Base-by-base conservation (phyloP, 2,329 filamentous ascomycete species). In the Aureobasidium namibiae region DNA sequence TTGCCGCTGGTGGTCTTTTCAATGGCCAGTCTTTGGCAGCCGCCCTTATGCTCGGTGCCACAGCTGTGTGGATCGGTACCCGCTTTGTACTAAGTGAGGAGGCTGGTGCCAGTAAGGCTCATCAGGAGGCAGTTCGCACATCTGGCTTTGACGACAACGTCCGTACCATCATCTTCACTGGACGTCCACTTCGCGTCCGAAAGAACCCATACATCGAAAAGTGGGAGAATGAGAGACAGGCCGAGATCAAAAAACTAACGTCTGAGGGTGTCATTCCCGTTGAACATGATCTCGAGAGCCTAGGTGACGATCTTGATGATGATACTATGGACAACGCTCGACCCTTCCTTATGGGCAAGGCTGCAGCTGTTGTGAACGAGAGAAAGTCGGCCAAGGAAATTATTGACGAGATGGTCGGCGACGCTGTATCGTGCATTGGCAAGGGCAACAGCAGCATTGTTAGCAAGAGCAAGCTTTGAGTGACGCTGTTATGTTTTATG, bases 111-210 rank as follows among this genome's bases (percentile, higher is more conserved):
- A 90, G 94, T 66, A 87, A 90, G 75, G 84, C 89, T 48, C 92
- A 99, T 82, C 94, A 97, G 79, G 92, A 99, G 72, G 90, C 92
- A 62, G 94, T 99, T 67, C 84, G 85, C 70, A 96, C 92, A 44
- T 84, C 94, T 56, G 84, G 89, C 67, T 96, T 94, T 74, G 91
- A 97, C 76, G 94, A 99, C 77, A 99, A 95, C 70, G 79, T 97
- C 73, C 89, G 90, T 72, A 99, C 94, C 52, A 90, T 97, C 74
- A 99, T 99, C 78, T 99, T 97, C 83, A 99, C 94, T 60, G 94
- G 94, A 59, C 89, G 94, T 61, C 94, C 94, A 36, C 81, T 99
- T 71, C 90, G 94, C 66, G 94, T 99, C 61, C 87, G 92, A 73
- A 94, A 84, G 72, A 99, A 97, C 79, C 75, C 87, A 7, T 99